Percentiles rank a stretch among this genome's conserved stretches.
Conservation (phyloP, 192 early-diverging fungal species). For the Backusella parvicylindrica region DNA sequence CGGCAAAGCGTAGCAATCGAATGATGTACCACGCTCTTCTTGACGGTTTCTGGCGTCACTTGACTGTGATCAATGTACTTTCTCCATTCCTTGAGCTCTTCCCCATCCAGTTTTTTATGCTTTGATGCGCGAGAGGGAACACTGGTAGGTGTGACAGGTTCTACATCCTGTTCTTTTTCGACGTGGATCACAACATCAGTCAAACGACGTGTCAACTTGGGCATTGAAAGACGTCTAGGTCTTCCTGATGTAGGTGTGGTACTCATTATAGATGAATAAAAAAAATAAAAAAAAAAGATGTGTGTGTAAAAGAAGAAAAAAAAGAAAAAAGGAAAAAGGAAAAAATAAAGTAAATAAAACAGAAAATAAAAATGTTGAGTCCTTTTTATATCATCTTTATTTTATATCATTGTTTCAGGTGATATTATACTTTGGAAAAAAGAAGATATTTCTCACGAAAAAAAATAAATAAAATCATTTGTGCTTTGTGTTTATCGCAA, state of each 20-base stretch:
- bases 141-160: conserved; percentile 11
- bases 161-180: not conserved
- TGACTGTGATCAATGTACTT: not conserved
- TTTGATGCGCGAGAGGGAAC: conserved; percentile 6
- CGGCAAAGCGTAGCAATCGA: conserved; percentile 87
- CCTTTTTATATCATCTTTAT: not conserved
- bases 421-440: not conserved
- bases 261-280: not conserved
- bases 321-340: not conserved
- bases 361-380: not conserved
- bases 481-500: not conserved
- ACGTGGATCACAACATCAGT: conserved; percentile 21
- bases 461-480: not conserved
- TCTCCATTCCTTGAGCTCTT: conserved; percentile 9
- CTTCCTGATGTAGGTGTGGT: not conserved
- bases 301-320: too few species aligned
- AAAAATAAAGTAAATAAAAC: not conserved
- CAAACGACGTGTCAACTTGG: conserved; percentile 19
- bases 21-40: conserved; percentile 85
- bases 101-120: not conserved
- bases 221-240: conserved; percentile 22
- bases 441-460: not conserved
- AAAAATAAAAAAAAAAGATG: not conserved
- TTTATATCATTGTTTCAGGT: not conserved
- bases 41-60: conserved; percentile 64